phyloP scores from a whole-genome alignment of 805 yeast species.

The Candida cerambycidarum region DNA sequence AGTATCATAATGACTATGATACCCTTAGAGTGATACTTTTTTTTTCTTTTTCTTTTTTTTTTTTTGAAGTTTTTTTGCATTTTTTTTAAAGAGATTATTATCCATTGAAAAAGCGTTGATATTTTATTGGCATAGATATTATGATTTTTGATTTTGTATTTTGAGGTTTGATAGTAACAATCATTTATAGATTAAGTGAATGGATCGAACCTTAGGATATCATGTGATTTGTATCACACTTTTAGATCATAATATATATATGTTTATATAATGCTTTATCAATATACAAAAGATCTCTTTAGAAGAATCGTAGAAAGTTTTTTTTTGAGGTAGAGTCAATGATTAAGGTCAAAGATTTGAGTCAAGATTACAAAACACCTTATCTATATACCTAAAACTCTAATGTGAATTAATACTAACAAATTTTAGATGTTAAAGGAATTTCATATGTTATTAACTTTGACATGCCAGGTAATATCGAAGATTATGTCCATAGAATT shows the following conservation, averaged over 20 bases:
- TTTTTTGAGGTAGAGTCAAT: no score
- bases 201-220: slow-evolving; percentile 1
- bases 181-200: background rate
- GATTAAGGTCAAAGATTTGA: no score
- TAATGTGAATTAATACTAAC: slow-evolving; percentile 27
- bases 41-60: slow-evolving; percentile 5
- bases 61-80: slow-evolving; percentile 4
- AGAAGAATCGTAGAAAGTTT: slow-evolving; percentile 1
- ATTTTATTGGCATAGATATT: slow-evolving; percentile 3
- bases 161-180: slow-evolving; percentile 2
- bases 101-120: slow-evolving; percentile 8
- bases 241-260: slow-evolving; percentile 10
- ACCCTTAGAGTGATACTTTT: slow-evolving; percentile 1
- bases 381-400: slow-evolving; percentile 6
- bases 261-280: slow-evolving; percentile 8
- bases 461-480: slow-evolving; percentile 98
- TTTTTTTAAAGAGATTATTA: slow-evolving; percentile 4
- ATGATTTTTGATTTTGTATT: slow-evolving; percentile 4
- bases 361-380: background rate
- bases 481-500: slow-evolving; percentile 97
- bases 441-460: slow-evolving; percentile 89
- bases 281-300: slow-evolving; percentile 10
- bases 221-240: background rate
- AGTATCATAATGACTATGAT: background rate
- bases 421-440: slow-evolving; percentile 86